Evolutionary conservation across 1,284 basidiomycete species (phyloP).

Genomic region (Leccinum cinnamomeum): DNA sequence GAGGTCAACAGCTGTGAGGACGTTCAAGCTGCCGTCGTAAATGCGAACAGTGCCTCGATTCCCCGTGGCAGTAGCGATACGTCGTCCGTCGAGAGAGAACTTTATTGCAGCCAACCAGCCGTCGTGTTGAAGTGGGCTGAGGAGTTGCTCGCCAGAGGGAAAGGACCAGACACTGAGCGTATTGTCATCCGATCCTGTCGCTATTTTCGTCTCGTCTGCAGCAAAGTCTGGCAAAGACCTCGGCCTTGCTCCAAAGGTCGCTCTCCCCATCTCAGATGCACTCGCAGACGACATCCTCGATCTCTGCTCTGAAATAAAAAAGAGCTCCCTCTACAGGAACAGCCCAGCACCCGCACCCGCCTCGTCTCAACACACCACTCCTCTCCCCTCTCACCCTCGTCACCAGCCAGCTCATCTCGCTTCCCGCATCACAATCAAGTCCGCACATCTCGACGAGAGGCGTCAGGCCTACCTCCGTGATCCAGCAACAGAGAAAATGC

Average conservation of each 20-base stretch:
- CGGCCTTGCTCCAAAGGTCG: constrained; percentile 70
- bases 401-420: constrained; percentile 18
- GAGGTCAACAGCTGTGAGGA: too few relatives aligned
- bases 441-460: constrained; percentile 53
- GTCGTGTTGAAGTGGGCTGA: too few relatives aligned
- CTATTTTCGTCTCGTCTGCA: constrained; percentile 30
- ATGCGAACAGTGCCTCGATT: too few relatives aligned
- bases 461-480: constrained; percentile 66
- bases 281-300: constrained; percentile 77
- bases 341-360: constrained; percentile 42
- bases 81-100: too few relatives aligned
- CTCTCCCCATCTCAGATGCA: constrained; percentile 66
- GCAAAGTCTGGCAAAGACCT: constrained; percentile 65
- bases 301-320: constrained; percentile 67
- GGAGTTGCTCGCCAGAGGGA: too few relatives aligned
- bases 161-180: too few relatives aligned
- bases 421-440: constrained; percentile 48
- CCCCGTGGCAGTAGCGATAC: too few relatives aligned
- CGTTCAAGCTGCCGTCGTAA: too few relatives aligned
- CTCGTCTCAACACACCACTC: background rate
- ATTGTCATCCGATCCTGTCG: too few relatives aligned
- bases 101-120: too few relatives aligned
- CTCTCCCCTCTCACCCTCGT: constrained; percentile 13
- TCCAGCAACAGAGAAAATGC: constrained; percentile 65
- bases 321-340: constrained; percentile 51